Base-by-base conservation (phyloP, 2,329 filamentous ascomycete species). In the Metarhizium sp. region DNA sequence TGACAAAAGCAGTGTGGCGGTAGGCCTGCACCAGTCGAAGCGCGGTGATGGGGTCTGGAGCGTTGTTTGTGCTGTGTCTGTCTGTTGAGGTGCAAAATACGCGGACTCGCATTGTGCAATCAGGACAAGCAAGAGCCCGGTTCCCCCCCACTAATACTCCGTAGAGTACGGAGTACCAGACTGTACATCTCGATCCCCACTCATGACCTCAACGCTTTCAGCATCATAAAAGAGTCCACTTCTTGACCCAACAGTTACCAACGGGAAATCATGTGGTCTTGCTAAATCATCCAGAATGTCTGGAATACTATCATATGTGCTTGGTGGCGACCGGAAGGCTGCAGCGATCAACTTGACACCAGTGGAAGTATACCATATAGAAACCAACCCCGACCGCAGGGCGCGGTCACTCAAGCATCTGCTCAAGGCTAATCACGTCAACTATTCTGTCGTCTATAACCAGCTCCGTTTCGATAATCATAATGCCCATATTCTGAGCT, bases 401-500 rank as follows among this genome's bases (percentile, higher is more conserved):
- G 84, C 87, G 18, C 79, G 92, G 58, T 89, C 89, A 20, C 78
- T 99, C 59, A 96, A 95, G 74, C 91, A 97, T 71, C 77, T 99
- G 14, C 71, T 99, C 58, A 90, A 88, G 70, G 86, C 92, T 53
- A 97, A 97, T 69, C 94, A 99, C 73, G 86, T 86, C 61, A 96
- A 94, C 67, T 82, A 95, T 71, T 84, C 90, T 36, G 85, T 97
- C 61, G 73, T 96, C 54, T 94, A 88, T 69, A 84, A 92, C 67
- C 69, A 87, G 53, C 75, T 87, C 4, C 75, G 80, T 59, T 94
- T 85, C 64, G 84, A 94, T 73, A 97, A 97, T 66, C 88, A 95
- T 71, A 77, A 86, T 63, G 80, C 90, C 43, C 91, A 96, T 71
- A 81, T 91, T 53, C 80, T 99, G 13, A 85, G 84, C 61, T 90